Conservation (phyloP, 2,329 filamentous ascomycete genomes). For the Colletotrichum navitas region DNA sequence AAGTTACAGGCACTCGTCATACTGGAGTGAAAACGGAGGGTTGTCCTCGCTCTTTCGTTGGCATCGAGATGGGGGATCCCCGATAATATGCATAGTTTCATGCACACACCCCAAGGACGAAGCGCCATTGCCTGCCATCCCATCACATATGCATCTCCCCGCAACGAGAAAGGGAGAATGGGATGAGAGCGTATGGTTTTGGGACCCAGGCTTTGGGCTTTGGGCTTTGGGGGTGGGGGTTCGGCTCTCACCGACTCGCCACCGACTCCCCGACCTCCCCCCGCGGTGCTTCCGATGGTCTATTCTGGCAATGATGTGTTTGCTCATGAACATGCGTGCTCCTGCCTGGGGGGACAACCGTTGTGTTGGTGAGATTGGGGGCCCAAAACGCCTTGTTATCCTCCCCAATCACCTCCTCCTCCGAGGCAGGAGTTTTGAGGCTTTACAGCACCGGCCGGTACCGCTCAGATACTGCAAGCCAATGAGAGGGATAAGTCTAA, state of each 20-base stretch:
- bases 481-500: constrained; percentile 31
- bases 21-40: not conserved
- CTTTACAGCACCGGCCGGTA: not conserved
- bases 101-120: too few species aligned
- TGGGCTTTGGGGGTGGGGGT: not conserved
- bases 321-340: not conserved
- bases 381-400: too few species aligned
- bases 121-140: not conserved
- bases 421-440: not conserved
- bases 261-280: constrained; percentile 20
- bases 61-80: constrained; percentile 29
- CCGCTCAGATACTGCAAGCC: constrained; percentile 4
- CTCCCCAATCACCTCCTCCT: not conserved
- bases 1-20: constrained; percentile 18
- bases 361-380: not conserved
- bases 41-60: not conserved
- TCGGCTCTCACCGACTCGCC: constrained; percentile 38
- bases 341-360: not conserved
- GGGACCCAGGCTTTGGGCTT: not conserved
- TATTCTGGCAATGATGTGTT: constrained; percentile 33
- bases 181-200: not conserved
- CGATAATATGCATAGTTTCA: constrained; percentile 7
- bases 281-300: constrained; percentile 7
- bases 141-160: constrained; percentile 14
- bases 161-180: not conserved